Conservation (phyloP, 1,284 basidiomycete species). For the Rhodotorula sp. region DNA sequence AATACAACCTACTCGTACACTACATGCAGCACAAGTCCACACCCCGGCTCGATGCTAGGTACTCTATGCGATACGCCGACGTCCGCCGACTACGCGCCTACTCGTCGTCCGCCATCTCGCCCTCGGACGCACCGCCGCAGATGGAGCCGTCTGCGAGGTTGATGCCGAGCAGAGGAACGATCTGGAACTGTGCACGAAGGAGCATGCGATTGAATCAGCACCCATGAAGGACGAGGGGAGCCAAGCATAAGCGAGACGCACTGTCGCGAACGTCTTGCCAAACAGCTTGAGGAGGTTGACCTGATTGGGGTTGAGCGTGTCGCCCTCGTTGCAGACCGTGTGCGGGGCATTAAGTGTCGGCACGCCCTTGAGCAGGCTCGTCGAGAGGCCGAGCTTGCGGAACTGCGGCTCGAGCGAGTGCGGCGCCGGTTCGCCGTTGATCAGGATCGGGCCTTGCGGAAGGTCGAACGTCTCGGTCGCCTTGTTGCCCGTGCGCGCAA, state of each 20-base stretch:
- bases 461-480: constrained; percentile 75
- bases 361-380: constrained; percentile 78
- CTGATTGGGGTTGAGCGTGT: constrained; percentile 66
- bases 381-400: constrained; percentile 84
- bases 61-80: neutral
- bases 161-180: constrained; percentile 39
- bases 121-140: constrained; percentile 21
- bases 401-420: constrained; percentile 97
- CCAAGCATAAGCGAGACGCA: constrained; percentile 16
- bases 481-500: constrained; percentile 81
- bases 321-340: constrained; percentile 80
- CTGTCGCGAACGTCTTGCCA: constrained; percentile 76
- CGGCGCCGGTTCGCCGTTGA: constrained; percentile 70
- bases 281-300: constrained; percentile 85
- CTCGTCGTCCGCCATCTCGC: constrained; percentile 12
- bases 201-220: neutral
- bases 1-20: constrained; percentile 4
- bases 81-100: neutral
- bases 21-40: neutral
- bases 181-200: constrained; percentile 31
- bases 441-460: constrained; percentile 62
- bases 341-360: constrained; percentile 78
- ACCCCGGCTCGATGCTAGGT: neutral
- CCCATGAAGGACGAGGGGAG: neutral
- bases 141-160: constrained; percentile 35